A percentile compares a stretch with the other conserved stretches of the same genome.
Evolutionary conservation across 495 filamentous ascomycete species (phyloP).

Genomic region (Aspergillus diversus): DNA sequence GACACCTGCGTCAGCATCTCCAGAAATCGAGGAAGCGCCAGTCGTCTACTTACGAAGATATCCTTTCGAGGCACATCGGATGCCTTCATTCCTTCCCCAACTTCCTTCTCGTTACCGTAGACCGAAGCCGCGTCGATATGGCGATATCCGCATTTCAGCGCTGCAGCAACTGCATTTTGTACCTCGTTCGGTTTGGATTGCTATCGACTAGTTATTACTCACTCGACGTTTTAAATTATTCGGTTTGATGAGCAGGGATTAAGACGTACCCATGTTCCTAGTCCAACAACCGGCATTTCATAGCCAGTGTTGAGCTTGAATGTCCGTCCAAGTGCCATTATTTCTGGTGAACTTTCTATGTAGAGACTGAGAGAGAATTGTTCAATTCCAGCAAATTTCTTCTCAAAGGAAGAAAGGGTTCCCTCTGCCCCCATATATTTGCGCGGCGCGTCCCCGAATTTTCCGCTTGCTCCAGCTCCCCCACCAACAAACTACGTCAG

Average conservation of each 20-base stretch:
- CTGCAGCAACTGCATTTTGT: conserved; percentile 58
- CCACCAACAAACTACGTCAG: too few species aligned
- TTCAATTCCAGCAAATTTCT: too few species aligned
- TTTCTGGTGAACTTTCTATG: background rate
- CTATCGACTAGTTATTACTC: conserved; percentile 21
- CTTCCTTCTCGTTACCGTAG: conserved; percentile 73
- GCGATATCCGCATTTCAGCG: conserved; percentile 66
- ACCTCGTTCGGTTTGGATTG: conserved; percentile 43
- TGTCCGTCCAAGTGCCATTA: conserved; percentile 39
- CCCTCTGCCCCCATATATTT: too few species aligned
- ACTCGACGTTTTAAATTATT: too few species aligned
- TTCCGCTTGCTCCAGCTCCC: too few species aligned
- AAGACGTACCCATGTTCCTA: conserved; percentile 61
- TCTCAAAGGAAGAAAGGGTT: too few species aligned
- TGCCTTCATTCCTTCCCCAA: conserved; percentile 67
- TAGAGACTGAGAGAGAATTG: too few species aligned
- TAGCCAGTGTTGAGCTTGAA: conserved; percentile 68
- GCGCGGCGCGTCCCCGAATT: too few species aligned
- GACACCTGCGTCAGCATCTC: background rate
- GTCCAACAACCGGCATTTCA: conserved; percentile 69
- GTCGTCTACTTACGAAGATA: conserved; percentile 52
- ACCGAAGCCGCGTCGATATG: conserved; percentile 78
- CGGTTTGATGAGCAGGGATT: background rate
- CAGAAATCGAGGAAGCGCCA: background rate
- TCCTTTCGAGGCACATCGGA: conserved; percentile 60